Conservation (phyloP, 1,284 basidiomycete species). For the Ganoderma lingzhi region DNA sequence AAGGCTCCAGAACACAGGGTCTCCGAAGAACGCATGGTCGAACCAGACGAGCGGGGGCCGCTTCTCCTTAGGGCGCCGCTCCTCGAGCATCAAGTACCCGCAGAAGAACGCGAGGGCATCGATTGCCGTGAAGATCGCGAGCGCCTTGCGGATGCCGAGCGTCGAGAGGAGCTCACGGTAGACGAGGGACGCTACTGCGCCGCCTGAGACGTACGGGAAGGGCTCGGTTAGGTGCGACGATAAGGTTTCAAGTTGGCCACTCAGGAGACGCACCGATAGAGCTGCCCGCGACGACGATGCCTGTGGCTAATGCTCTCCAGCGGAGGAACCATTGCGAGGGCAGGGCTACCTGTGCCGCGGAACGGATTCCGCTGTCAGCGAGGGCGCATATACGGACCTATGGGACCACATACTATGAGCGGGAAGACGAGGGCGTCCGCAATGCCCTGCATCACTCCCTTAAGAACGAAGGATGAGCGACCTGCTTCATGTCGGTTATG, state of each 20-base stretch:
- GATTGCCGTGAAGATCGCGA: conserved; percentile 31
- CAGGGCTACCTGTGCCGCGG: conserved; percentile 24
- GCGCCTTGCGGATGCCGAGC: conserved; percentile 30
- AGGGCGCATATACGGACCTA: neutral
- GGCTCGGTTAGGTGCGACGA: neutral
- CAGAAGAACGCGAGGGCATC: conserved; percentile 26
- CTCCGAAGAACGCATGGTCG: conserved; percentile 32
- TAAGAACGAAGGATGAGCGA: neutral
- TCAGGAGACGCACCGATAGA: conserved; percentile 25
- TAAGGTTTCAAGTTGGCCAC: too few relatives aligned
- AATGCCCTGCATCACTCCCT: conserved; percentile 34
- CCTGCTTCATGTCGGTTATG: neutral
- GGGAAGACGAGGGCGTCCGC: conserved; percentile 32
- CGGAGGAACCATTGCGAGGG: conserved; percentile 35
- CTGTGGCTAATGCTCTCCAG: conserved; percentile 28
- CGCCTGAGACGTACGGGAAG: conserved; percentile 16
- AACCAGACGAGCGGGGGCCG: conserved; percentile 29
- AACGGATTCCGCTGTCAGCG: too few relatives aligned
- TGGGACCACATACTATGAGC: conserved; percentile 25
- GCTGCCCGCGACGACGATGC: conserved; percentile 34
- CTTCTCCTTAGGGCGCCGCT: conserved; percentile 24
- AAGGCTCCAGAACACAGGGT: conserved; percentile 34
- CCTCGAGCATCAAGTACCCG: conserved; percentile 31
- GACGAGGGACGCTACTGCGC: conserved; percentile 25
- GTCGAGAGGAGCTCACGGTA: conserved; percentile 28